A percentile compares a stretch with the other conserved stretches of the same genome.
Conservation (phyloP, 208 protist species). For the Acanthamoeba pearcei region DNA sequence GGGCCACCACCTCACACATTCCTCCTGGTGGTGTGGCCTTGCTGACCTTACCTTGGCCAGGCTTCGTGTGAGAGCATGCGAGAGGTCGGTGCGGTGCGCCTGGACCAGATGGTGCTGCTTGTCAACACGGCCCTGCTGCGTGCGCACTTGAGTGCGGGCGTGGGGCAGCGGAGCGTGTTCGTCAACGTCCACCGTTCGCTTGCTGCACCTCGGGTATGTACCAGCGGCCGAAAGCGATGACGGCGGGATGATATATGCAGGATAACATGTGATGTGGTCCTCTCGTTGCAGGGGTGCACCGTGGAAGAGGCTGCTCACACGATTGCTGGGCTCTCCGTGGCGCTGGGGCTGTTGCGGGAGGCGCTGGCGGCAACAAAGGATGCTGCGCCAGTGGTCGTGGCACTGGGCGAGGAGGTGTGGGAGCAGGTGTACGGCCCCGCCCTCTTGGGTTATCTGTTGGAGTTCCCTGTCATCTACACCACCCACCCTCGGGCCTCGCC, state of each 20-base stretch:
- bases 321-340: not conserved
- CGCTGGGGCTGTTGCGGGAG: not conserved
- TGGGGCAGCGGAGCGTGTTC: not conserved
- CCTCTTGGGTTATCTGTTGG: constrained; percentile 1
- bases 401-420: not conserved
- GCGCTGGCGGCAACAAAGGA: not conserved
- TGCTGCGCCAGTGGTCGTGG: not conserved
- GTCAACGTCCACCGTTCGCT: constrained; percentile 44
- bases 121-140: not conserved
- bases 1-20: too few species aligned
- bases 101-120: constrained; percentile 46
- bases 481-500: not conserved
- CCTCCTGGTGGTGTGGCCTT: not conserved
- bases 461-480: constrained; percentile 41
- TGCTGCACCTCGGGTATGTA: not conserved
- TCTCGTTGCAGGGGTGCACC: not conserved
- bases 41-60: not conserved
- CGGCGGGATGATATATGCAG: not conserved
- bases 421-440: not conserved
- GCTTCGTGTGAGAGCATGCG: not conserved
- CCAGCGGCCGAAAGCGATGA: not conserved
- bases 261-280: not conserved
- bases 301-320: not conserved
- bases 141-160: not conserved
- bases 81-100: not conserved